phyloP scores from a whole-genome alignment of 768 basidiomycete species.

The Mycena vulgaris region DNA sequence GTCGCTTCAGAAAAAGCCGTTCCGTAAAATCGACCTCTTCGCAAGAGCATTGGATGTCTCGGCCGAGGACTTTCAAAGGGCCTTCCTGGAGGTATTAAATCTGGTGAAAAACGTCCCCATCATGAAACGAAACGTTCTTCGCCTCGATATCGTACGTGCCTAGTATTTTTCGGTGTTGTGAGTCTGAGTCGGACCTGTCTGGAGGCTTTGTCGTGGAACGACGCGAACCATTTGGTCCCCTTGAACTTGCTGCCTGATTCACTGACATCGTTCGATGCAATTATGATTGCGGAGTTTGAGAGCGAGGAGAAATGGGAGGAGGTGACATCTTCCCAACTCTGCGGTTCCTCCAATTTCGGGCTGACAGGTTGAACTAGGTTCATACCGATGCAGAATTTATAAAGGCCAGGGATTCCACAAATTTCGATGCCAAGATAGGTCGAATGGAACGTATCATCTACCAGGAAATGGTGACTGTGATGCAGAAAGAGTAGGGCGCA shows the following conservation, averaged over 20 bases:
- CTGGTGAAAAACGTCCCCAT: slow-evolving; percentile 16
- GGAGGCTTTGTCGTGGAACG: slow-evolving; percentile 21
- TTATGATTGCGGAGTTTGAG: slow-evolving; percentile 23
- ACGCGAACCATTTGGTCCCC: slow-evolving; percentile 15
- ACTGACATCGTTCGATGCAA: slow-evolving; percentile 16
- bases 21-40: slow-evolving; percentile 22
- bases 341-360: slow-evolving; percentile 7
- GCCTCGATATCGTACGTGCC: slow-evolving; percentile 22
- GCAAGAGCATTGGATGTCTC: slow-evolving; percentile 22
- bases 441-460: slow-evolving; percentile 22
- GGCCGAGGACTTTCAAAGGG: slow-evolving; percentile 23
- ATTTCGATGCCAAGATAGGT: slow-evolving; percentile 22
- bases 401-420: slow-evolving; percentile 23
- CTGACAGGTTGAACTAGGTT: slow-evolving; percentile 22
- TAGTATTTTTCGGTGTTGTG: slow-evolving; percentile 17
- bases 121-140: slow-evolving; percentile 22
- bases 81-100: slow-evolving; percentile 24
- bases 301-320: slow-evolving; percentile 18
- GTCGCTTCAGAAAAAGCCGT: slow-evolving; percentile 23
- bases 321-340: slow-evolving; percentile 2
- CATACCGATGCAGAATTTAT: slow-evolving; percentile 17
- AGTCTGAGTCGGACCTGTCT: slow-evolving; percentile 17
- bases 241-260: slow-evolving; percentile 16
- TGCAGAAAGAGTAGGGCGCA: slow-evolving; percentile 17
- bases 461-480: slow-evolving; percentile 19